Conservation (phyloP, 306 rosid genomes). For the Glycyrrhiza uralensis region DNA sequence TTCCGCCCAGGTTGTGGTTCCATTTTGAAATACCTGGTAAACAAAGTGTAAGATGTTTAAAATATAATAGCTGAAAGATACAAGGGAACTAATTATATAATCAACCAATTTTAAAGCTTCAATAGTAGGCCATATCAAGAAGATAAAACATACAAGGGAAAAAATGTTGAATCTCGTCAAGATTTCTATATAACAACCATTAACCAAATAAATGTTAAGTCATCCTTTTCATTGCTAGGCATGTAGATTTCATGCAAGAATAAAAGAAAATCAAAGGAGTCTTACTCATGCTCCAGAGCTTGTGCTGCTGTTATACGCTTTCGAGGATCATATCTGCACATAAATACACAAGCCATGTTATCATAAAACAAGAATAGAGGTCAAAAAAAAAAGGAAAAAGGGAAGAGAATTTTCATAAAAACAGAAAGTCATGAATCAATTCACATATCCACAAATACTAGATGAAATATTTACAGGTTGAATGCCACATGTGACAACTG, state of each 20-base stretch:
- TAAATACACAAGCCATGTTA: not conserved
- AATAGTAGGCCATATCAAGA: not conserved
- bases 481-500: conserved; percentile 11
- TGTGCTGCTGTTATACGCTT: conserved; percentile 89
- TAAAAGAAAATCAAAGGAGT: conserved; percentile 10
- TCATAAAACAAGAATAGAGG: not conserved
- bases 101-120: not conserved
- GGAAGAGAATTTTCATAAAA: not conserved
- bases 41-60: conserved; percentile 27
- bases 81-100: not conserved
- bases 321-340: conserved; percentile 92
- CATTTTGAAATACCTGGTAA: conserved; percentile 75
- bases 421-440: conserved; percentile 8
- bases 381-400: not conserved
- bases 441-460: conserved; percentile 4
- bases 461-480: not conserved
- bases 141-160: not conserved
- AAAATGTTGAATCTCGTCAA: conserved; percentile 4
- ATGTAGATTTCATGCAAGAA: conserved; percentile 1
- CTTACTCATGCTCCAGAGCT: conserved; percentile 96
- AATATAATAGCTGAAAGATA: conserved; percentile 9
- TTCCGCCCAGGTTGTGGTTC: conserved; percentile 92
- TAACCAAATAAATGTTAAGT: conserved; percentile 1
- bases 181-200: conserved; percentile 10
- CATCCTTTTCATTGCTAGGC: not conserved